Percentiles rank a stretch among this genome's conserved stretches.
Conservation (phyloP, 495 filamentous ascomycete species). For the Penicillium lividum region DNA sequence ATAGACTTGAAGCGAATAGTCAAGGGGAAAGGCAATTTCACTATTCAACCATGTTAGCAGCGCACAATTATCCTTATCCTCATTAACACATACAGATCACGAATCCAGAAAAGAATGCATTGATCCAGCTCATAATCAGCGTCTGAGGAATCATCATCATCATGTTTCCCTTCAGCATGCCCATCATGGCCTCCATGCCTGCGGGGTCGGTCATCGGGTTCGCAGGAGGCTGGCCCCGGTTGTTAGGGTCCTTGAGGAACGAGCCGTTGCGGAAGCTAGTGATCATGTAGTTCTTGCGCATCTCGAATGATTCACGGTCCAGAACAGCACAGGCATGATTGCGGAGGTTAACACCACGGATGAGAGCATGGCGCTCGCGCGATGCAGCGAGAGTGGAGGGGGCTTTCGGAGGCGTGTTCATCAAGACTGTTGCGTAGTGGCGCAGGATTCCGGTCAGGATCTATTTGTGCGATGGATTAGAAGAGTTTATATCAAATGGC, state of each 20-base stretch:
- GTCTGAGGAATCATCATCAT: slow-evolving; percentile 99
- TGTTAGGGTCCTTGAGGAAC: slow-evolving; percentile 86
- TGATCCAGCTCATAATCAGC: slow-evolving; percentile 99
- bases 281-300: slow-evolving; percentile 77
- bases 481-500: background rate
- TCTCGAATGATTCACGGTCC: slow-evolving; percentile 70
- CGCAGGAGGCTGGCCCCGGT: slow-evolving; percentile 78
- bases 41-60: slow-evolving; percentile 45
- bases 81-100: slow-evolving; percentile 74
- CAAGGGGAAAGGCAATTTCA: slow-evolving; percentile 97
- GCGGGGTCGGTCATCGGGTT: slow-evolving; percentile 98
- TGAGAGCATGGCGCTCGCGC: slow-evolving; percentile 83
- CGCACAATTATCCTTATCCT: background rate
- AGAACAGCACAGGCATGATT: slow-evolving; percentile 71
- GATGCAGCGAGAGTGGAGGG: slow-evolving; percentile 70
- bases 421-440: slow-evolving; percentile 90
- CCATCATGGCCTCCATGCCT: slow-evolving; percentile 99
- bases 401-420: slow-evolving; percentile 83
- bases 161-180: slow-evolving; percentile 99
- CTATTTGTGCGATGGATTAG: slow-evolving; percentile 43
- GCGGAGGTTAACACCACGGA: slow-evolving; percentile 84
- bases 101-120: slow-evolving; percentile 96
- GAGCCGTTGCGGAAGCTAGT: slow-evolving; percentile 77
- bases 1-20: slow-evolving; percentile 99
- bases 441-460: slow-evolving; percentile 93